Base-by-base conservation (phyloP, 768 basidiomycete genomes). In the Leccinellum rugosiceps region DNA sequence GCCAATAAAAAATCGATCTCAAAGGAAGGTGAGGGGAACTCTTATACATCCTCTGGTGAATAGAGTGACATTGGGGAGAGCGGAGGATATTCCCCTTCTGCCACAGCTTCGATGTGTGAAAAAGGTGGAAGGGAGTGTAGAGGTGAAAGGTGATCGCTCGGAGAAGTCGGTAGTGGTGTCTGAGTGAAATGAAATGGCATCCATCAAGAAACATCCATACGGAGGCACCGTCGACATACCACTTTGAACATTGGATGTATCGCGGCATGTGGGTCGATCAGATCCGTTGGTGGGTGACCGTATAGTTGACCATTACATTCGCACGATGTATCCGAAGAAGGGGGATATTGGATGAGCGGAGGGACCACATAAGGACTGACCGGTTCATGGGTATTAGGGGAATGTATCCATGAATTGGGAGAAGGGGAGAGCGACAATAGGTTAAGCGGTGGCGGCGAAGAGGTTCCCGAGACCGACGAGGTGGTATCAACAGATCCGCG, bases 171-270 rank as follows among this genome's bases (percentile, higher is more conserved):
- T 63, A 82, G 72, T 69, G 84, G 82, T 57, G 84, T 80, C 84
- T 87, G 48, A 54, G 45, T 32, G 41, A 49, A 43, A 44, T 25
- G 41, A 50, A 43, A 54, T 15, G 31, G 46, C 23, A 57, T 49
- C 55, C 14, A 50, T 61, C 43, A 69, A 38, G 28, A 38, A 31
- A 35, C 47, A 25, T 50, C 56, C 13, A 34, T 4, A 32, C 49
- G 6, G 9, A 35, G 28, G 28, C 3, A 55, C 2, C 41, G 28
- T 35, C 56, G 19, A 84, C 91, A 78, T 76, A 92, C 91, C 78
- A 93, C 90, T 83, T 90, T 87, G 79, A 93, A 93, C 70, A 92
- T 92, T 28, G 91, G 89, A 72, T 93, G 91, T 67, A 92, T 89
- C 32, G 79, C 81, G 47, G 85, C 82, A 68, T 85, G 86, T 35